phyloP scores from a whole-genome alignment of 495 filamentous ascomycete species.

The Daldinia loculata region DNA sequence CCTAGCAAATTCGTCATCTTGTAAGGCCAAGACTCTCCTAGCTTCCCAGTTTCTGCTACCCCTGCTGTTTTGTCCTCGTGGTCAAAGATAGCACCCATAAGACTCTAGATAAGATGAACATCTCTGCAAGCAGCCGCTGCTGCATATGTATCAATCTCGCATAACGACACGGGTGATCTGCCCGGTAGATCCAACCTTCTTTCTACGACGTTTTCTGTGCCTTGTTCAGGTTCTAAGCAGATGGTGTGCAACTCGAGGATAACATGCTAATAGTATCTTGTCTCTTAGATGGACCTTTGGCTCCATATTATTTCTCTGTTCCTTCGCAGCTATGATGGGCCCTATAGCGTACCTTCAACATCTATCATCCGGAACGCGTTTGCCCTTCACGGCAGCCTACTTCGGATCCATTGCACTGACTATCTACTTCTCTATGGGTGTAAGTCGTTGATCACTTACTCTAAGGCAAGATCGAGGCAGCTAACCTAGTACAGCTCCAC shows the following conservation, averaged over 20 bases:
- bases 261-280: slow-evolving; percentile 20
- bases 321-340: slow-evolving; percentile 95
- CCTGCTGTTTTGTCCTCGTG: slow-evolving; percentile 35
- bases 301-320: slow-evolving; percentile 86
- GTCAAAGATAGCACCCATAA: slow-evolving; percentile 22
- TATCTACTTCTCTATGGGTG: slow-evolving; percentile 88
- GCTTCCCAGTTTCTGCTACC: slow-evolving; percentile 18
- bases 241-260: slow-evolving; percentile 11
- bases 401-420: slow-evolving; percentile 94
- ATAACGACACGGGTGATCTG: slow-evolving; percentile 40
- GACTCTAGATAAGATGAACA: slow-evolving; percentile 31
- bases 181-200: slow-evolving; percentile 36
- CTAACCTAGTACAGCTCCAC: slow-evolving; percentile 69
- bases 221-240: slow-evolving; percentile 2
- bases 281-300: slow-evolving; percentile 87
- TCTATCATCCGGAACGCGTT: slow-evolving; percentile 80
- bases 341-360: slow-evolving; percentile 83
- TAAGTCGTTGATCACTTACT: slow-evolving; percentile 61
- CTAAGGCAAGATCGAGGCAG: neutral
- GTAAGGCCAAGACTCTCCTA: slow-evolving; percentile 69
- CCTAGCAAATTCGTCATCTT: slow-evolving; percentile 95
- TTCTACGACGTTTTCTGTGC: slow-evolving; percentile 30
- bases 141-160: slow-evolving; percentile 48
- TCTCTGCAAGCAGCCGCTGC: slow-evolving; percentile 43
- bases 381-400: slow-evolving; percentile 96